Evolutionary conservation across 352 stramenopile genomes (phyloP).

Genomic region (Globisporangium acanthophoron): DNA sequence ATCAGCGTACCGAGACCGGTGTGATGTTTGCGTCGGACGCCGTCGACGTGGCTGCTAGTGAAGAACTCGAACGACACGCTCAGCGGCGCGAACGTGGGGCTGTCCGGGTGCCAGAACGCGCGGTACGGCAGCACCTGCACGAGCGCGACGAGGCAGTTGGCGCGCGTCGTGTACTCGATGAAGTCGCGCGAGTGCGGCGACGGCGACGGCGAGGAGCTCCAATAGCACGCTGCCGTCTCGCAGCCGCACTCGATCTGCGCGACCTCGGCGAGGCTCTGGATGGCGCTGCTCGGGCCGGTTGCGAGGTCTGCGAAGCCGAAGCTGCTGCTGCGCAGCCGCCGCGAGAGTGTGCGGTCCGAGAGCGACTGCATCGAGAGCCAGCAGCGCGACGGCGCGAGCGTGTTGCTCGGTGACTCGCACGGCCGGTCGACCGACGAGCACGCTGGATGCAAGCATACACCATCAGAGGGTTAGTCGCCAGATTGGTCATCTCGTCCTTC

Average conservation of each 20-base stretch:
- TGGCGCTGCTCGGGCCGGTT: conserved; percentile 8
- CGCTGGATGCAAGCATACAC: background rate
- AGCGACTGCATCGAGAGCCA: conserved; percentile 23
- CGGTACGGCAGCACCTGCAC: conserved; percentile 69
- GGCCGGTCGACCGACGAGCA: conserved; percentile 30
- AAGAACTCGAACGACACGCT: conserved; percentile 58
- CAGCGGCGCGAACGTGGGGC: conserved; percentile 59
- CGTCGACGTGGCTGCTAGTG: conserved; percentile 5
- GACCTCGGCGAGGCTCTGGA: conserved; percentile 35
- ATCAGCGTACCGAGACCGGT: background rate
- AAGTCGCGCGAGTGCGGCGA: conserved; percentile 31
- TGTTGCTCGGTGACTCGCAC: conserved; percentile 28
- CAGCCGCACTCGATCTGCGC: conserved; percentile 68
- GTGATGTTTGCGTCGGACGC: background rate
- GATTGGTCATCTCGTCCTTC: too few relatives aligned
- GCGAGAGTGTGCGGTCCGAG: conserved; percentile 25
- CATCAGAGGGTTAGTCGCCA: background rate
- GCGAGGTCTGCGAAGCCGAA: background rate
- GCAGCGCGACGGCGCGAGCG: conserved; percentile 26
- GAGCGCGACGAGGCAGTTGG: conserved; percentile 33
- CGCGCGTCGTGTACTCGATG: conserved; percentile 55
- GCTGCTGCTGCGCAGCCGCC: conserved; percentile 4
- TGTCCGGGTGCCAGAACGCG: conserved; percentile 72
- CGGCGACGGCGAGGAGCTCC: conserved; percentile 20
- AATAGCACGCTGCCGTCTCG: conserved; percentile 61